Percentiles rank a stretch among this genome's conserved stretches.
phyloP scores from a whole-genome alignment of 352 stramenopile genomes.

The Globisporangium yorkense region DNA sequence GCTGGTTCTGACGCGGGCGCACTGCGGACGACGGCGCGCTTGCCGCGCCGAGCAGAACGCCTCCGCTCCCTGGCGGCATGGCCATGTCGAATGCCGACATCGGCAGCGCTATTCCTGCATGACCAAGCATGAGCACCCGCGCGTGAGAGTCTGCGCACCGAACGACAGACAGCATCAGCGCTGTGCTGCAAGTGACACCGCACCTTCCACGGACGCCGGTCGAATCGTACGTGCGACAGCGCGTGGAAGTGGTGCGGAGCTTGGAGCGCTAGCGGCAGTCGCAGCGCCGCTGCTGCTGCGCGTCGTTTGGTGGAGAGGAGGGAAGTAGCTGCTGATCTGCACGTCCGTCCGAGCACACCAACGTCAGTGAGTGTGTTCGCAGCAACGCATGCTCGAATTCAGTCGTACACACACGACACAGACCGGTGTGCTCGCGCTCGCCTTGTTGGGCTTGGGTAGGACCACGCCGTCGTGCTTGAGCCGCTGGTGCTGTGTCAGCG shows the following conservation, averaged over 20 bases:
- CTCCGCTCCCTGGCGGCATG: background rate
- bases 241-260: conserved; percentile 1
- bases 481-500: conserved; percentile 72
- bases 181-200: background rate
- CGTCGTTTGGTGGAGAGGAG: conserved; percentile 37
- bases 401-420: conserved; percentile 2
- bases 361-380: too few species aligned
- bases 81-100: conserved; percentile 8
- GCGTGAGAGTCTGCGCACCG: background rate
- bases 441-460: conserved; percentile 14
- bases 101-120: conserved; percentile 7
- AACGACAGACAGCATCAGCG: background rate
- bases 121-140: background rate
- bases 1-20: conserved; percentile 27
- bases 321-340: conserved; percentile 35
- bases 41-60: background rate
- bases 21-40: background rate
- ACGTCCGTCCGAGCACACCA: background rate
- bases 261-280: background rate
- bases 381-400: background rate
- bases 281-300: conserved; percentile 8
- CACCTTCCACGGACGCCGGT: conserved; percentile 34
- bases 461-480: conserved; percentile 47
- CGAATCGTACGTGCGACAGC: conserved; percentile 30
- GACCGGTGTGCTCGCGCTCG: conserved; percentile 7